A percentile compares a stretch with the other conserved stretches of the same genome.
Conservation (phyloP, 257 asterid genomes). For the Solanum tarijense region DNA sequence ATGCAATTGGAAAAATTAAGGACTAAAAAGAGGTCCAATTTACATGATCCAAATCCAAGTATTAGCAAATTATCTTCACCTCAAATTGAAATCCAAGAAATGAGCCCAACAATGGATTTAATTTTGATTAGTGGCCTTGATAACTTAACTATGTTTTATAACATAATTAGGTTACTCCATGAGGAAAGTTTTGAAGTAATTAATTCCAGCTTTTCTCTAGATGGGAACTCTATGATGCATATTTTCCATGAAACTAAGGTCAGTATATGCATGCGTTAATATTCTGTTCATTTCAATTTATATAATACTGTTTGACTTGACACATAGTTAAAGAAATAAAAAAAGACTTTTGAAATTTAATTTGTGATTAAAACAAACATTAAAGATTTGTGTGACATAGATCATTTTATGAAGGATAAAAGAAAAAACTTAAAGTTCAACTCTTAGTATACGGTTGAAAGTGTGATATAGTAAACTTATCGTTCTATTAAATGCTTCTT, state of each 20-base stretch:
- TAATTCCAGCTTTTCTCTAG: conserved; percentile 24
- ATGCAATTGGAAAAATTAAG: conserved; percentile 19
- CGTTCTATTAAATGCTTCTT: not conserved
- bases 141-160: conserved; percentile 15
- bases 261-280: not conserved
- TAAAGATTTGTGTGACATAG: not conserved
- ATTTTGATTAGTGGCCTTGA: conserved; percentile 21
- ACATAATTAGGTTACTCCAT: conserved; percentile 16
- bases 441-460: not conserved
- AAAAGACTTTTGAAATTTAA: not conserved
- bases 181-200: conserved; percentile 27
- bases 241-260: conserved; percentile 23
- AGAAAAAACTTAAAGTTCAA: not conserved
- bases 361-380: not conserved
- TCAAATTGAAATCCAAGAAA: conserved; percentile 30
- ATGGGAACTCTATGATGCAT: conserved; percentile 32
- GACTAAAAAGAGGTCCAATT: not conserved
- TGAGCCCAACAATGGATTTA: conserved; percentile 27
- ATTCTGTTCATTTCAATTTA: not conserved
- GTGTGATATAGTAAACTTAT: not conserved
- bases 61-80: conserved; percentile 1
- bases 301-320: not conserved
- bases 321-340: not conserved
- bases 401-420: not conserved
- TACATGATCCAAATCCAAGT: not conserved